These are phyloP conservation scores for Bifiguratus adelaidae DNA, from an alignment of 192 early-diverging fungal genomes.

Conservation along the genomic window DNA sequence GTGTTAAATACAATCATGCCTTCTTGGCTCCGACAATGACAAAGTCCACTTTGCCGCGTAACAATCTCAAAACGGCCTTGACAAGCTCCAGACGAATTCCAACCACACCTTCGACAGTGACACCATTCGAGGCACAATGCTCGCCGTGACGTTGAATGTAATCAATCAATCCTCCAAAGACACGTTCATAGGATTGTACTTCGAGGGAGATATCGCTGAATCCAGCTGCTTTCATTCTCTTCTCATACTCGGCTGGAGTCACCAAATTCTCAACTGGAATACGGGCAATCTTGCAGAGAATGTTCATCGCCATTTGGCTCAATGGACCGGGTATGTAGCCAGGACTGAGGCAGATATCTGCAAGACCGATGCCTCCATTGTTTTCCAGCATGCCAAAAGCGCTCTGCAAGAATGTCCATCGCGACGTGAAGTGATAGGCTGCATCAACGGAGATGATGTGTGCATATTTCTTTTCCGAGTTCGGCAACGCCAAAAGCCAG, in stretches of 20 bases:
- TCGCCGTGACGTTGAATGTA: conserved; percentile 10
- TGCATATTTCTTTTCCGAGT: conserved; percentile 5
- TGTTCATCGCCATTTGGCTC: conserved; percentile 8
- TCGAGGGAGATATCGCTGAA: conserved; percentile 26
- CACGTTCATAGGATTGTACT: conserved; percentile 10
- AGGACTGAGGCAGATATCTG: conserved; percentile 24
- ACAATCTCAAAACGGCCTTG: neutral
- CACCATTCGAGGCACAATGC: too few species aligned
- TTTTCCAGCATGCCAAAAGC: conserved; percentile 6
- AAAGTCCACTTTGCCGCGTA: conserved; percentile 2
- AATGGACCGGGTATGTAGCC: conserved; percentile 7
- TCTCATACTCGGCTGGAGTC: conserved; percentile 18
- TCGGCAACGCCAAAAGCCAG: too few species aligned
- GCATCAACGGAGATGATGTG: conserved; percentile 33
- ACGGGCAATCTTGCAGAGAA: conserved; percentile 12
- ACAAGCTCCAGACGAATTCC: neutral
- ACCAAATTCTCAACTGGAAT: conserved; percentile 28
- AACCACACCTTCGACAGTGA: neutral
- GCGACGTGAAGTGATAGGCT: conserved; percentile 35
- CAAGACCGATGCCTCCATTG: conserved; percentile 14
- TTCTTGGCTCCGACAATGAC: conserved; percentile 9
- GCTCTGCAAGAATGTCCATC: conserved; percentile 19
- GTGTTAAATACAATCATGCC: neutral
- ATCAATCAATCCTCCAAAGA: conserved; percentile 29
- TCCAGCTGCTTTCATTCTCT: conserved; percentile 19